Conservation (phyloP, 176 grass and related monocot genomes). For the Raddia distichophylla region DNA sequence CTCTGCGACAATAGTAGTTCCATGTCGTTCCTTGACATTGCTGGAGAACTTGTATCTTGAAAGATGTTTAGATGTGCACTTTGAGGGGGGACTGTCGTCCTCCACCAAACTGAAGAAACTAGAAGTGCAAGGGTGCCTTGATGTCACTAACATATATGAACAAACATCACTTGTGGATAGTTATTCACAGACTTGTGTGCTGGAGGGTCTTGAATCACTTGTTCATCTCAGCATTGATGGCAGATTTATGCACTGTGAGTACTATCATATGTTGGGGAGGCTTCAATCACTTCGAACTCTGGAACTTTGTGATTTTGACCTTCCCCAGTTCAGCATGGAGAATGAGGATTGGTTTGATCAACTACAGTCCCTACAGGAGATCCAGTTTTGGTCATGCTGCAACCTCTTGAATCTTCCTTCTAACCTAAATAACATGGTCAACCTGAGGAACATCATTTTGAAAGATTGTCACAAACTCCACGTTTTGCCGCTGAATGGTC, state of each 20-base stretch:
- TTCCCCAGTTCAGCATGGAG: neutral
- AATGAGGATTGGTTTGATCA: slow-evolving; percentile 29
- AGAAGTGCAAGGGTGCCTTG: neutral
- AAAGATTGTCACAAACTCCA: neutral
- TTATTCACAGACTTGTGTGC: neutral
- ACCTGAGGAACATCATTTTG: slow-evolving; percentile 17
- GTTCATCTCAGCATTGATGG: neutral
- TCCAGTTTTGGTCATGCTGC: neutral
- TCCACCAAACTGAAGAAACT: slow-evolving; percentile 27
- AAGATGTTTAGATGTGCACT: slow-evolving; percentile 9
- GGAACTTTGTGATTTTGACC: too few species aligned
- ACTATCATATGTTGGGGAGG: neutral
- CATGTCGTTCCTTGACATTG: neutral
- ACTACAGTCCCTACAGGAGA: slow-evolving; percentile 23
- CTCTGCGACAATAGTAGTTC: neutral
- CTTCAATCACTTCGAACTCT: slow-evolving; percentile 12
- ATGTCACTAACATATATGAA: neutral
- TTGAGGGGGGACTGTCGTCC: neutral
- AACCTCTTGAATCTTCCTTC: neutral
- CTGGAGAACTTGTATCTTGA: neutral
- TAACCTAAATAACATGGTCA: neutral
- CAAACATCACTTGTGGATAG: slow-evolving; percentile 13
- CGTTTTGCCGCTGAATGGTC: neutral
- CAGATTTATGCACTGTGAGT: neutral
- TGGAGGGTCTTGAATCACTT: slow-evolving; percentile 29